phyloP scores from a whole-genome alignment of 2,329 filamentous ascomycete genomes.

The Penicillium glabrum region DNA sequence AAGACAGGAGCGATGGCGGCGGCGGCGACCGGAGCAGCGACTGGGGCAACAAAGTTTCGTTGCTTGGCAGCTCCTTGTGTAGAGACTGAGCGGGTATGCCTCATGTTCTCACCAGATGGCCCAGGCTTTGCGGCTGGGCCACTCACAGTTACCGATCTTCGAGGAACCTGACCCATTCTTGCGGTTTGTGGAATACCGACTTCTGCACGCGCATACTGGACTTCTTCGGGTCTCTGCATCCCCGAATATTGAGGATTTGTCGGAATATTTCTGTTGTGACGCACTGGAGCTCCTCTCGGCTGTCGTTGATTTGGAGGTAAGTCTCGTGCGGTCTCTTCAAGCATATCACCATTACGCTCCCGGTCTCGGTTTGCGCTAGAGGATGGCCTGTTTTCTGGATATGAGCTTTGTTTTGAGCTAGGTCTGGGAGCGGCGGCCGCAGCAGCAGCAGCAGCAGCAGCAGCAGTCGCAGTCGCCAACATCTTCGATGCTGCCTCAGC shows the following conservation, averaged over 20 bases:
- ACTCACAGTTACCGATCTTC: slow-evolving; percentile 28
- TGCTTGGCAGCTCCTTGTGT: slow-evolving; percentile 7
- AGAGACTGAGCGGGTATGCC: slow-evolving; percentile 16
- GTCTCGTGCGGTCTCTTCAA: slow-evolving; percentile 1
- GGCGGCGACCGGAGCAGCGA: not conserved
- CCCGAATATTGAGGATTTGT: slow-evolving; percentile 21
- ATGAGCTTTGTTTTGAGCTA: slow-evolving; percentile 5
- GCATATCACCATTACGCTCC: not conserved
- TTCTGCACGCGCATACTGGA: slow-evolving; percentile 21
- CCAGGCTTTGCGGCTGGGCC: slow-evolving; percentile 13
- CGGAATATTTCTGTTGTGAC: slow-evolving; percentile 18
- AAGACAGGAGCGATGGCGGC: not conserved
- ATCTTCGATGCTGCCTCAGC: slow-evolving; percentile 6
- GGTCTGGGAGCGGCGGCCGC: not conserved
- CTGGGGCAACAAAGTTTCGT: not conserved
- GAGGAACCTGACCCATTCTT: slow-evolving; percentile 22
- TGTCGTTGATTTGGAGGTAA: slow-evolving; percentile 9
- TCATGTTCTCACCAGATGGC: not conserved
- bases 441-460: not conserved
- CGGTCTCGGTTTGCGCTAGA: slow-evolving; percentile 1
- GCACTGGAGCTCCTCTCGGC: slow-evolving; percentile 11
- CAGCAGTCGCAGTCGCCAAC: not conserved
- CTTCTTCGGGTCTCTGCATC: slow-evolving; percentile 16
- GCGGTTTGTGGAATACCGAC: slow-evolving; percentile 8
- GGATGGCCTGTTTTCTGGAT: slow-evolving; percentile 7